These are phyloP conservation scores for Helminthosporium solani DNA, from an alignment of 2,329 filamentous ascomycete genomes.

Conservation along the genomic window DNA sequence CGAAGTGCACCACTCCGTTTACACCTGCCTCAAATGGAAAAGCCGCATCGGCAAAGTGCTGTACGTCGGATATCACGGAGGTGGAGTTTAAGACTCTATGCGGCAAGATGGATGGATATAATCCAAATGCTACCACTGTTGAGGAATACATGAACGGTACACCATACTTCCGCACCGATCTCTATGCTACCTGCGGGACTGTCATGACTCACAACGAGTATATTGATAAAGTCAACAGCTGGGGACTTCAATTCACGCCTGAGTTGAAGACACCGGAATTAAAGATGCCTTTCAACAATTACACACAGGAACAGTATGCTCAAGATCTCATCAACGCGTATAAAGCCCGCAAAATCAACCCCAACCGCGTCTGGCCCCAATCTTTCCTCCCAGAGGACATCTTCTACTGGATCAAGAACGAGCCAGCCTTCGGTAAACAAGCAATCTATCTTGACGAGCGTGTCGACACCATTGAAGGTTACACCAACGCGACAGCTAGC, in stretches of 20 bases:
- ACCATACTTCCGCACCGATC: slow-evolving; percentile 62
- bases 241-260: slow-evolving; percentile 53
- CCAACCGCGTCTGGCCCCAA: slow-evolving; percentile 56
- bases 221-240: slow-evolving; percentile 61
- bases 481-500: slow-evolving; percentile 57
- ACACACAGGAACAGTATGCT: slow-evolving; percentile 65
- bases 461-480: slow-evolving; percentile 52
- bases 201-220: slow-evolving; percentile 62
- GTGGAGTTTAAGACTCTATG: slow-evolving; percentile 68
- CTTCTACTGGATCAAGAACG: slow-evolving; percentile 65
- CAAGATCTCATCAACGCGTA: slow-evolving; percentile 59
- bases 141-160: slow-evolving; percentile 61
- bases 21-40: slow-evolving; percentile 33
- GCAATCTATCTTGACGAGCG: slow-evolving; percentile 62
- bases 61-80: slow-evolving; percentile 69
- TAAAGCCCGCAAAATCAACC: slow-evolving; percentile 38
- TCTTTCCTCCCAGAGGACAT: slow-evolving; percentile 66
- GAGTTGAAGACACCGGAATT: slow-evolving; percentile 64
- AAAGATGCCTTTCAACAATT: slow-evolving; percentile 67
- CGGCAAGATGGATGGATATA: slow-evolving; percentile 64
- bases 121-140: slow-evolving; percentile 61
- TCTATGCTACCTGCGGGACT: slow-evolving; percentile 66
- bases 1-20: slow-evolving; percentile 41
- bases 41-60: slow-evolving; percentile 64
- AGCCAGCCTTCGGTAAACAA: slow-evolving; percentile 61